These are phyloP conservation scores for Ophiostoma tasmaniense DNA, from an alignment of 2,329 filamentous ascomycete species.

Conservation along the genomic window DNA sequence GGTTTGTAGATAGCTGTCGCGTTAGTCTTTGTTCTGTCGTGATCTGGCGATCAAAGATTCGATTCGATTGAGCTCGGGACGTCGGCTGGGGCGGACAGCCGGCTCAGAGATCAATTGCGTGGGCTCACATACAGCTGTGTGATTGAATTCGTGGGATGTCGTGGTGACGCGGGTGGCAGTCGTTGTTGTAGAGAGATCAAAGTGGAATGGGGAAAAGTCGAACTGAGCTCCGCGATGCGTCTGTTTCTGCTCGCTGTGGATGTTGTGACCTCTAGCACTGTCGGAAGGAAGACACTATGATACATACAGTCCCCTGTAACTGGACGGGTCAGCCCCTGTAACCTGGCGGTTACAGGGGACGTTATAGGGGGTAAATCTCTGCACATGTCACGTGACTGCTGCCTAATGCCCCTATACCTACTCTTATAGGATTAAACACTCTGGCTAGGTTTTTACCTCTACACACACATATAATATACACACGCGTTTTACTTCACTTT, in stretches of 20 bases:
- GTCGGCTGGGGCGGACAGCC: no score
- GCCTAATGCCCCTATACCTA: no score
- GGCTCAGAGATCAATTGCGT: not conserved
- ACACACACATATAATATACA: no score
- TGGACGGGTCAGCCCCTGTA: no score
- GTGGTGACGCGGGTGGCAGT: not conserved
- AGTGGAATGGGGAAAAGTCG: slow-evolving; percentile 2
- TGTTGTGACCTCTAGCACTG: not conserved
- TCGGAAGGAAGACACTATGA: no score
- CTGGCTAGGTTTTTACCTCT: no score
- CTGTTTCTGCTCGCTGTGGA: not conserved
- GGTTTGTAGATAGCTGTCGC: not conserved
- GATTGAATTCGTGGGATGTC: not conserved
- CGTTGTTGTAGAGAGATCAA: not conserved
- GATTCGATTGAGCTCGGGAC: not conserved
- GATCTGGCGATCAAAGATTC: not conserved
- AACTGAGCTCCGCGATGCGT: slow-evolving; percentile 1
- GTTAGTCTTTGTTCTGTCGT: not conserved
- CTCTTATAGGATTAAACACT: no score
- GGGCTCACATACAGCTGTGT: not conserved
- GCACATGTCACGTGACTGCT: no score
- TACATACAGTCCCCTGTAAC: no score
- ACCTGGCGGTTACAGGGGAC: no score
- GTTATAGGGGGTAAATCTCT: no score
- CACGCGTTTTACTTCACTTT: no score